These are phyloP conservation scores for Blastomyces emzantsi DNA, from an alignment of 2,329 filamentous ascomycete genomes.

Conservation along the genomic window DNA sequence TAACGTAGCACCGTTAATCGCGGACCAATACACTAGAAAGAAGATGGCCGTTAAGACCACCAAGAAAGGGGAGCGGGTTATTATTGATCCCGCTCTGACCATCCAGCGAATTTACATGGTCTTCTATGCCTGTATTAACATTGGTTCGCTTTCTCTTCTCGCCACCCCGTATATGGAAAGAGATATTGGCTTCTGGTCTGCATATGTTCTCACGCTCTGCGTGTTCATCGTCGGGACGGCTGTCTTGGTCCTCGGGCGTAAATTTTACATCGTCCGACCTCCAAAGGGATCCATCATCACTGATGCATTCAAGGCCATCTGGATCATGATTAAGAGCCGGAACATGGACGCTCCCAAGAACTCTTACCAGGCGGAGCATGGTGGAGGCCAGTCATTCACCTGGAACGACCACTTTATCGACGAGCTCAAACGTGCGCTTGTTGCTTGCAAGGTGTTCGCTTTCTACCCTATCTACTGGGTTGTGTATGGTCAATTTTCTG, in stretches of 20 bases:
- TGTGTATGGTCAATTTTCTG: conserved; percentile 58
- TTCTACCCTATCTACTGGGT: conserved; percentile 64
- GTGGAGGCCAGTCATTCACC: conserved; percentile 36
- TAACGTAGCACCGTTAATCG: conserved; percentile 52
- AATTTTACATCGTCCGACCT: conserved; percentile 40
- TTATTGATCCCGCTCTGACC: conserved; percentile 59
- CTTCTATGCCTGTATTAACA: conserved; percentile 65
- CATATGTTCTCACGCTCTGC: conserved; percentile 52
- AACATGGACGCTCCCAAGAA: conserved; percentile 58
- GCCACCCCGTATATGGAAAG: conserved; percentile 60
- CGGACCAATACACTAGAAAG: conserved; percentile 56
- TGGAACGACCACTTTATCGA: conserved; percentile 66
- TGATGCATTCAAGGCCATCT: conserved; percentile 54
- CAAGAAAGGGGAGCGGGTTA: conserved; percentile 46
- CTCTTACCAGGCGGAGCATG: conserved; percentile 50
- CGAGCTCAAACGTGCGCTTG: conserved; percentile 57
- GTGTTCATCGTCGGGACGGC: conserved; percentile 55
- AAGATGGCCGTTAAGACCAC: conserved; percentile 41
- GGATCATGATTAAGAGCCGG: conserved; percentile 44
- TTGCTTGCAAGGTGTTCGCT: conserved; percentile 62
- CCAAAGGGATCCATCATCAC: conserved; percentile 57
- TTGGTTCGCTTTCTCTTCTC: conserved; percentile 60
- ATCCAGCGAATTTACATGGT: conserved; percentile 63
- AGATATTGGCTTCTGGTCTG: conserved; percentile 57
- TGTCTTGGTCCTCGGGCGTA: conserved; percentile 42